phyloP scores from a whole-genome alignment of 176 grass and related monocot species.

The Cocos nucifera region DNA sequence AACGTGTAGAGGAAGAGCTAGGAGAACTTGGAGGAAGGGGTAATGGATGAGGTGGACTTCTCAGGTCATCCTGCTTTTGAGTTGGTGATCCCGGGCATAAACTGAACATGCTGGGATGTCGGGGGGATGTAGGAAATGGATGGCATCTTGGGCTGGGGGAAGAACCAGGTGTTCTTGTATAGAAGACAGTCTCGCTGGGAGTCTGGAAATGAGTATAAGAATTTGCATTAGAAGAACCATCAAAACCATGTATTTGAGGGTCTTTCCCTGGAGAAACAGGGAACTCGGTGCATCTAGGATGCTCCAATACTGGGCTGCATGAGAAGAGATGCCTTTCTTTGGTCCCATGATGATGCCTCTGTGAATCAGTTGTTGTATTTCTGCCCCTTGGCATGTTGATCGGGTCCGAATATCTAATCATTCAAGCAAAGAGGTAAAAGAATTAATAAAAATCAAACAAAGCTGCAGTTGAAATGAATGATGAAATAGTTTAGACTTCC shows the following conservation, averaged over 20 bases:
- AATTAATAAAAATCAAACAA: not conserved
- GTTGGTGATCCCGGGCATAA: conserved; percentile 48
- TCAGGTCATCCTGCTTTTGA: conserved; percentile 44
- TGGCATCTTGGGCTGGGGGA: conserved; percentile 35
- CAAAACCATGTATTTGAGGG: conserved; percentile 29
- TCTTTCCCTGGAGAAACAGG: conserved; percentile 35
- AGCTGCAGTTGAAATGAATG: not conserved
- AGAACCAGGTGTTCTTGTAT: conserved; percentile 39
- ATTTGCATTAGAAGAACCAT: conserved; percentile 35
- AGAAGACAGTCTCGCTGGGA: conserved; percentile 44
- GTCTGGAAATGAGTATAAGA: conserved; percentile 31
- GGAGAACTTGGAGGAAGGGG: conserved; percentile 57
- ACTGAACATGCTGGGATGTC: conserved; percentile 38
- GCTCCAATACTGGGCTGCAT: conserved; percentile 36
- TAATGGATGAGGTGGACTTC: conserved; percentile 35
- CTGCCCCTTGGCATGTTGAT: conserved; percentile 34
- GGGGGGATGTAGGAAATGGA: conserved; percentile 28
- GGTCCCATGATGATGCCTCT: conserved; percentile 24
- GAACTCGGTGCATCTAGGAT: conserved; percentile 31
- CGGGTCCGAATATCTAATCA: conserved; percentile 10
- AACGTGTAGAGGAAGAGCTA: conserved; percentile 22
- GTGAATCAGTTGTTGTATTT: conserved; percentile 21
- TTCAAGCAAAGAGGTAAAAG: not conserved
- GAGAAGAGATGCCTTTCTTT: conserved; percentile 41
- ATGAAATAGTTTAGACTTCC: too few species aligned